Base-by-base conservation (phyloP, 345 rosid genomes). In the Ceriops decandra region DNA sequence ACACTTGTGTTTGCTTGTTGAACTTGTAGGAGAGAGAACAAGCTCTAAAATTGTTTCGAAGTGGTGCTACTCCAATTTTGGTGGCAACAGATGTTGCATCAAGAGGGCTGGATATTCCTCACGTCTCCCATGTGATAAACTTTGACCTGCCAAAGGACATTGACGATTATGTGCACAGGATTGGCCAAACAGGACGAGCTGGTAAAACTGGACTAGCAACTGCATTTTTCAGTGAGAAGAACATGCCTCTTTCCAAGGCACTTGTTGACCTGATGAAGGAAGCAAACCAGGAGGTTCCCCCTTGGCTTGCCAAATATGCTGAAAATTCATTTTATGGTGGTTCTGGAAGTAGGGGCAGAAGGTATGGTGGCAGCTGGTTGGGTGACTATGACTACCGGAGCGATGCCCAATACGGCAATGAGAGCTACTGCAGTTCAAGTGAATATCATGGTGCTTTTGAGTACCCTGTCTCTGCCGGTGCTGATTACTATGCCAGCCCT, bases 71-170 rank as follows among this genome's bases (percentile, higher is more conserved):
- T 63, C 84, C 87, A 21, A 85, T 83, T 38, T 49, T 85, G 79
- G 89, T 85, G 57, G 89, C 89, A 49, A 85, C 87, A 20, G 89
- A 85, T 63, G 89, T 85, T 71, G 89, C 89, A 20, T 73, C 89
- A 0, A 73, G 87, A 30, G 87, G 87, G 20, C 77, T 85, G 35
- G 89, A 85, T 66, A 76, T 85, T 15, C 89, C 87, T 0, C 68
- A 64, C 28, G 87, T 85, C 49, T 77, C 89, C 19, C 89, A 77
- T 71, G 89, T 85, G 24, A 73, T 83, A 52, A 85, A 85, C 61
- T 85, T 77, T 63, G 89, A 85, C 76, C 69, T 85, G 49, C 89
- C 87, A 6, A 79, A 66, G 47, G 71, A 63, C 46, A 81, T 85
- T 21, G 85, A 79, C 38, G 81, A 77, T 46, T 85, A 85, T 57